phyloP scores from a whole-genome alignment of 371 early-diverging fungal genomes.

The Mortierella polycephala region DNA sequence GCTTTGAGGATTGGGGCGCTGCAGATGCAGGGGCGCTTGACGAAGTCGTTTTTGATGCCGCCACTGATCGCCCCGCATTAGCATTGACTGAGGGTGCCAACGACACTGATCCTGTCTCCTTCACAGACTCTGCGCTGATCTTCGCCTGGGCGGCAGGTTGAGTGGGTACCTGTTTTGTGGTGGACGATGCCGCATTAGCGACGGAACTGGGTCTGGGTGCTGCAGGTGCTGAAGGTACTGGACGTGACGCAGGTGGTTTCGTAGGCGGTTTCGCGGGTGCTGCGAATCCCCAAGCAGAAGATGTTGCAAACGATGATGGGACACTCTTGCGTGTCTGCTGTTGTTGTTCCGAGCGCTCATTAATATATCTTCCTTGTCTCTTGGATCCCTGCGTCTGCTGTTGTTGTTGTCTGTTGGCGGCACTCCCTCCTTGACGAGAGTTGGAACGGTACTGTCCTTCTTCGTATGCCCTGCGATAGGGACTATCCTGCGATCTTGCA shows the following conservation, averaged over 20 bases:
- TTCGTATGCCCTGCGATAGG: constrained; percentile 38
- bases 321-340: constrained; percentile 23
- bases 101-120: background rate
- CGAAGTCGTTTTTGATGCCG: background rate
- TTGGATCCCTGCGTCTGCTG: constrained; percentile 12
- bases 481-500: constrained; percentile 20
- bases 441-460: constrained; percentile 23
- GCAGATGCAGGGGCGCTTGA: background rate
- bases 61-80: background rate
- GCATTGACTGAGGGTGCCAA: background rate
- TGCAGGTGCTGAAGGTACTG: constrained; percentile 2
- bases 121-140: background rate
- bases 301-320: constrained; percentile 43
- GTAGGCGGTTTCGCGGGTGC: constrained; percentile 12
- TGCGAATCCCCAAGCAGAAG: constrained; percentile 30
- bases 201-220: constrained; percentile 12
- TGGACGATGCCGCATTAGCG: background rate
- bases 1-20: background rate
- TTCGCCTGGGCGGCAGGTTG: constrained; percentile 11
- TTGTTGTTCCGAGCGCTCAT: constrained; percentile 12
- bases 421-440: constrained; percentile 1
- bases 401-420: constrained; percentile 10
- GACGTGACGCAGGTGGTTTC: constrained; percentile 3
- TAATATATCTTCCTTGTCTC: constrained; percentile 28
- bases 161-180: constrained; percentile 9